Evolutionary conservation across 192 early-diverging fungal species (phyloP).

Genomic region (Endogone sp.): DNA sequence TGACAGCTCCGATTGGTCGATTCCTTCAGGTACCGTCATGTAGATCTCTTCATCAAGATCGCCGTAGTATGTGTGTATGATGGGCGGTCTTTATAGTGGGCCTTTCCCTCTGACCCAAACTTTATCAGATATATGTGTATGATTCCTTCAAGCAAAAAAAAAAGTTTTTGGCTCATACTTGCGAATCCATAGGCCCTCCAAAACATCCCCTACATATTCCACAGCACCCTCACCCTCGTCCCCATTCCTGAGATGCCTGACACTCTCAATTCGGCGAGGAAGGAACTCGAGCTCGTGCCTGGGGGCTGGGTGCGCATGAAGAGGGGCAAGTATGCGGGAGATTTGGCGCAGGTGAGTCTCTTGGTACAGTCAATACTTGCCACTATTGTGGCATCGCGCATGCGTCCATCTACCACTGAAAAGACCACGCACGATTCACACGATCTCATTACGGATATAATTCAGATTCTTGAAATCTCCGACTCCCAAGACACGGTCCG

Average conservation of each 20-base stretch:
- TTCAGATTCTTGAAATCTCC: slow-evolving; percentile 49
- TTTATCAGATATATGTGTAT: too few relatives aligned
- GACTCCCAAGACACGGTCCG: slow-evolving; percentile 63
- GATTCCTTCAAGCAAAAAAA: too few relatives aligned
- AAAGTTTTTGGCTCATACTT: too few relatives aligned
- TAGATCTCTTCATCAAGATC: too few relatives aligned
- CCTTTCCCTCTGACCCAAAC: too few relatives aligned
- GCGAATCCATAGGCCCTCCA: slow-evolving; percentile 15
- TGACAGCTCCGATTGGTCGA: too few relatives aligned
- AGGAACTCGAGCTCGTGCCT: slow-evolving; percentile 53
- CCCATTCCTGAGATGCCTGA: slow-evolving; percentile 91
- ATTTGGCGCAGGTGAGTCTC: slow-evolving; percentile 78
- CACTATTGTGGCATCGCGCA: too few relatives aligned
- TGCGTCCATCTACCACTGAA: too few relatives aligned
- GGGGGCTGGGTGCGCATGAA: slow-evolving; percentile 87
- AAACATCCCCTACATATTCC: slow-evolving; percentile 73
- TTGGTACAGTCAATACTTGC: too few relatives aligned
- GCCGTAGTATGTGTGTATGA: too few relatives aligned
- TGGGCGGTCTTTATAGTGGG: too few relatives aligned
- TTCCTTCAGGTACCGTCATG: too few relatives aligned
- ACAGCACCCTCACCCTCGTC: slow-evolving; percentile 69
- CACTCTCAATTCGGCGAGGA: slow-evolving; percentile 72
- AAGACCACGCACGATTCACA: background rate
- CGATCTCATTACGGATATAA: background rate
- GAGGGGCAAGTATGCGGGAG: slow-evolving; percentile 90